These are phyloP conservation scores for Pythium aquatile DNA, from an alignment of 352 stramenopile species.

Conservation along the genomic window DNA sequence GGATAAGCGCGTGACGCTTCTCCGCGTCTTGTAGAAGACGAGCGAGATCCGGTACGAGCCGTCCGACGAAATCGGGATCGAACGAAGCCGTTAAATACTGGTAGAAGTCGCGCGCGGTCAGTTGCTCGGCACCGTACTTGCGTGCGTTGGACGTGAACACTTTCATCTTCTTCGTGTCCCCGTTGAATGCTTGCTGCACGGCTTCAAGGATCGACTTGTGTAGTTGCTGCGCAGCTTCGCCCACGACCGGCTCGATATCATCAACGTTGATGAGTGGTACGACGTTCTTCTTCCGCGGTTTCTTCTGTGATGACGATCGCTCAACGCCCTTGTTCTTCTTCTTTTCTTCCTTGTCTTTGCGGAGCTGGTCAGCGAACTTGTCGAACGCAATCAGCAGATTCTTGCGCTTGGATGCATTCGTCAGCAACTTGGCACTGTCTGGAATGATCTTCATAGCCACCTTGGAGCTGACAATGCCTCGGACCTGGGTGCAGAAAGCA, in stretches of 20 bases:
- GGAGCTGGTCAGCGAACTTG: conserved; percentile 64
- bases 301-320: conserved; percentile 23
- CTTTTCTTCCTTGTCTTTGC: conserved; percentile 74
- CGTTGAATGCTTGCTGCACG: conserved; percentile 65
- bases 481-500: conserved; percentile 69
- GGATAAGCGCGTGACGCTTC: conserved; percentile 81
- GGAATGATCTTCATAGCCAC: conserved; percentile 70
- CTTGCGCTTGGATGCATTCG: conserved; percentile 52
- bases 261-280: conserved; percentile 54
- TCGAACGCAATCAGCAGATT: conserved; percentile 54
- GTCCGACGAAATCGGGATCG: conserved; percentile 83
- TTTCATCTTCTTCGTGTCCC: conserved; percentile 85
- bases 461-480: conserved; percentile 71
- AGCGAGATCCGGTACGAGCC: conserved; percentile 81
- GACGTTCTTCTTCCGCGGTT: conserved; percentile 44
- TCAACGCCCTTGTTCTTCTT: conserved; percentile 51
- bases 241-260: conserved; percentile 81
- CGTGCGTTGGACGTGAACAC: conserved; percentile 80
- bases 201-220: conserved; percentile 84
- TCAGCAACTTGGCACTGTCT: conserved; percentile 66
- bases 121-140: conserved; percentile 84
- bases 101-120: conserved; percentile 87
- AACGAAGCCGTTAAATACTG: conserved; percentile 89
- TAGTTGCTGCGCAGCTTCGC: conserved; percentile 74
- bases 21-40: conserved; percentile 83